Evolutionary conservation across 2,329 filamentous ascomycete species (phyloP).

Genomic region (Clarireedia sp.): DNA sequence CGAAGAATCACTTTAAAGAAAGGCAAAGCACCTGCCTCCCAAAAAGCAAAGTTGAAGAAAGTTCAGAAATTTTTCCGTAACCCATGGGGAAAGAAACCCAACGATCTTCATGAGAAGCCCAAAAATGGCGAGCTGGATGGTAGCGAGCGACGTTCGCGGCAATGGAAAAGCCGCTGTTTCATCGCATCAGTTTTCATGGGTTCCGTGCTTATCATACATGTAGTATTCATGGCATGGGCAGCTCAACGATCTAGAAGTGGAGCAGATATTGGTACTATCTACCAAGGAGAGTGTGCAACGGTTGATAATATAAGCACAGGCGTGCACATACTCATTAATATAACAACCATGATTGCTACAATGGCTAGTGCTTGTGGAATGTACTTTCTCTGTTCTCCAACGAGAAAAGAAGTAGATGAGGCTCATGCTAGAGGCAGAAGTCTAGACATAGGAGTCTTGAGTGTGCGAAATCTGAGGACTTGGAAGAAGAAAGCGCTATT

Average conservation of each 20-base stretch:
- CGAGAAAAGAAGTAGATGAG: conserved; percentile 39
- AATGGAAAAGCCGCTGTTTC: conserved; percentile 1
- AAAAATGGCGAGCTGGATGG: background rate
- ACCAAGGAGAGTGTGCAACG: conserved; percentile 7
- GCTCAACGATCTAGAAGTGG: conserved; percentile 10
- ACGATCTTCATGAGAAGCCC: background rate
- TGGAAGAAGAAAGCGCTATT: conserved; percentile 17
- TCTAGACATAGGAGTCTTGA: conserved; percentile 39
- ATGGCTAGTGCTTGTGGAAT: conserved; percentile 39
- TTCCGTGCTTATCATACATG: conserved; percentile 12
- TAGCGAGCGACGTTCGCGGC: background rate
- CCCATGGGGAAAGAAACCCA: background rate
- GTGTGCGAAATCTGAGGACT: conserved; percentile 32
- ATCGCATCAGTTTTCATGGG: conserved; percentile 2
- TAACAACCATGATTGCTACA: conserved; percentile 37
- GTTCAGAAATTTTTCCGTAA: background rate
- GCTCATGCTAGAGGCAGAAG: conserved; percentile 36
- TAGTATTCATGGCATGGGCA: conserved; percentile 18
- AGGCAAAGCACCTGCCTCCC: background rate
- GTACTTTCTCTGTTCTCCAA: conserved; percentile 44
- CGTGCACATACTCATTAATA: conserved; percentile 41
- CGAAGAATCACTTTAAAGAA: background rate
- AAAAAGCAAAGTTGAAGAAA: background rate
- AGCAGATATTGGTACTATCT: conserved; percentile 8
- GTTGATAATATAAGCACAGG: conserved; percentile 14